Percentiles rank a stretch among this genome's conserved stretches.
phyloP scores from a whole-genome alignment of 106 monocot genomes.

The Chionographis japonica region DNA sequence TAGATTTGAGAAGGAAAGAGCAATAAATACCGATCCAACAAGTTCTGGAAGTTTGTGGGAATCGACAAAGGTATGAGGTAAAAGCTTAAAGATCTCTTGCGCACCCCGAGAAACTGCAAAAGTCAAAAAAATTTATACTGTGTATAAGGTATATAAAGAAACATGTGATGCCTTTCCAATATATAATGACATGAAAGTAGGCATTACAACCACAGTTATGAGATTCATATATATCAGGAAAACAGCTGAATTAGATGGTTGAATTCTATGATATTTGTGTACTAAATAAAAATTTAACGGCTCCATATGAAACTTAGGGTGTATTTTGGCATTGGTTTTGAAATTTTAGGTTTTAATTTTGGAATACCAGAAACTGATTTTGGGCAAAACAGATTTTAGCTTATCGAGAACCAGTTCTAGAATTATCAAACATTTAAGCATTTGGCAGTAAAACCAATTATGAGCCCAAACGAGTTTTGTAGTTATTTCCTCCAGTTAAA shows the following conservation, averaged over 20 bases:
- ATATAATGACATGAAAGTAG: background rate
- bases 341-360: no score
- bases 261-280: no score
- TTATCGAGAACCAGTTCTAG: no score
- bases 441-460: no score
- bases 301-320: no score
- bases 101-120: slow-evolving; percentile 91
- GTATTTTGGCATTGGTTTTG: no score
- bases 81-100: slow-evolving; percentile 96
- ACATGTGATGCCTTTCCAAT: background rate
- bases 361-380: no score
- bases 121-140: background rate
- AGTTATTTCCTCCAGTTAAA: no score
- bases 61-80: slow-evolving; percentile 92
- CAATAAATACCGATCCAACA: slow-evolving; percentile 39
- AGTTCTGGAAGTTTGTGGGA: slow-evolving; percentile 60
- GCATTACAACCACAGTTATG: background rate
- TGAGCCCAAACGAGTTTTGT: no score
- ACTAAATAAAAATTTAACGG: background rate
- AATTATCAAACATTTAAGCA: no score
- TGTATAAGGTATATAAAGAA: background rate
- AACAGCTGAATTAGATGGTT: no score
- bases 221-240: background rate
- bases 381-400: no score
- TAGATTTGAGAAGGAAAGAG: background rate